Base-by-base conservation (phyloP, 2,329 filamentous ascomycete genomes). In the Aspergillus sp. region DNA sequence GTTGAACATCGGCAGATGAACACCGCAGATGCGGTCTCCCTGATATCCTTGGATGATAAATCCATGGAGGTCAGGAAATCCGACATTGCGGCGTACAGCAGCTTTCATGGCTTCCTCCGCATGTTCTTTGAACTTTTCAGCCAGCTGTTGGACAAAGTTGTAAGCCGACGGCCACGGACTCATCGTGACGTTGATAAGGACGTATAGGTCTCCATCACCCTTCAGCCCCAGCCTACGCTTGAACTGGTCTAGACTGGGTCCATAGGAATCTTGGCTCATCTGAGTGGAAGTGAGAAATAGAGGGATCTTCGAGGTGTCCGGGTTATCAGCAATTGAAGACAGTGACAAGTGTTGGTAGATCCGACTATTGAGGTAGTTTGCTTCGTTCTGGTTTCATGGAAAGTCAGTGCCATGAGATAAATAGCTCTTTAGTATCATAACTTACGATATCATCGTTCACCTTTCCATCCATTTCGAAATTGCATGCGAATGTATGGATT, bases 1-100 rank as follows among this genome's bases (percentile, higher is more conserved):
- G 49, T 51, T 24, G 49, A 51, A 51, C 49, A 51, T 51, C 7
- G 49, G 49, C 22, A 51, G 49, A 51, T 51, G 24, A 31, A 51
- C 24, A 39, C 36, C 36, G 36, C 36, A 39, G 31, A 51, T 24
- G 49, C 24, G 31, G 16, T n/a, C 11, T 24, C 22, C 31, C 49
- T 18, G 24, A 22, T 51, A 24, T 14, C 49, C 49, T 16, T 51
- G 49, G 22, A 51, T 51, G 49, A 51, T 51, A 18, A 51, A 51
- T 18, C 49, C 22, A n/a, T 51, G 49, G 16, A 29, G 24, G 10
- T 51, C 49, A 29, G 49, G 49, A 16, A 16, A 24, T 22, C 5
- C 22, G 14, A 29, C 31, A 31, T 51, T 51, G 22, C 49, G 49
- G 36, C 36, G 36, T 39, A 39, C 36, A 39, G 36, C 14, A 39